A percentile compares a stretch with the other conserved stretches of the same genome.
These are phyloP conservation scores for Psilocybe sp. DNA, from an alignment of 768 basidiomycete species.

Conservation along the genomic window DNA sequence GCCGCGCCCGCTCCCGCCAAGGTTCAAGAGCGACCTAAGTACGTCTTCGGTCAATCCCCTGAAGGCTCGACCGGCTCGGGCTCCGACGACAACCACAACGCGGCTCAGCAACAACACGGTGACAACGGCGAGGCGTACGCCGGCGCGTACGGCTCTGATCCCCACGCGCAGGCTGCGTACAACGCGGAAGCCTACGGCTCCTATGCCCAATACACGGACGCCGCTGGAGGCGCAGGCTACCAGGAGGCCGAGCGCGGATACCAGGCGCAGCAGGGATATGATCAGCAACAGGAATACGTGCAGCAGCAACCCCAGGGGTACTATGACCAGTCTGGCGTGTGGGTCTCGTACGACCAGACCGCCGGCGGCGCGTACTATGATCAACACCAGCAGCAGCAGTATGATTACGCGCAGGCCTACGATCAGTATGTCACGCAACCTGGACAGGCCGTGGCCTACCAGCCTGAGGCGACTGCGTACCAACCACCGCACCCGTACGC, in stretches of 20 bases:
- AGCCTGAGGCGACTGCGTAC: constrained; percentile 13
- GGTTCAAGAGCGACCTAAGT: constrained; percentile 35
- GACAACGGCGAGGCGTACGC: constrained; percentile 31
- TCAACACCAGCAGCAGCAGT: constrained; percentile 15
- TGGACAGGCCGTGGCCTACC: constrained; percentile 5
- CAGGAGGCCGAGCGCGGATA: constrained; percentile 29
- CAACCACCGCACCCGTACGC: constrained; percentile 20
- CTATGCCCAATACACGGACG: constrained; percentile 32
- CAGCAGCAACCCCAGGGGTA: constrained; percentile 13
- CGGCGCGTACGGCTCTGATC: constrained; percentile 40
- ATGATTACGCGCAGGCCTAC: constrained; percentile 13
- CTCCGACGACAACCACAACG: constrained; percentile 2
- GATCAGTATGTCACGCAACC: constrained; percentile 15
- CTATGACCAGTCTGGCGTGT: constrained; percentile 10
- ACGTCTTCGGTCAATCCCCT: constrained; percentile 35
- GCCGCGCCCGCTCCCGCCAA: constrained; percentile 27
- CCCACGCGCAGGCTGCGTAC: constrained; percentile 34
- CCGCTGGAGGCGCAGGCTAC: constrained; percentile 20
- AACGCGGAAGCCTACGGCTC: constrained; percentile 43
- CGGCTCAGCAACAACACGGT: constrained; percentile 11
- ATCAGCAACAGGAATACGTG: constrained; percentile 20
- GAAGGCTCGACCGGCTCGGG: not conserved
- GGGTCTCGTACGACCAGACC: constrained; percentile 10
- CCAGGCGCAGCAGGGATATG: constrained; percentile 30
- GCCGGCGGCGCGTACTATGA: constrained; percentile 15